Conservation (phyloP, 1,139 yeast species). For the Neolecta irregularis region DNA sequence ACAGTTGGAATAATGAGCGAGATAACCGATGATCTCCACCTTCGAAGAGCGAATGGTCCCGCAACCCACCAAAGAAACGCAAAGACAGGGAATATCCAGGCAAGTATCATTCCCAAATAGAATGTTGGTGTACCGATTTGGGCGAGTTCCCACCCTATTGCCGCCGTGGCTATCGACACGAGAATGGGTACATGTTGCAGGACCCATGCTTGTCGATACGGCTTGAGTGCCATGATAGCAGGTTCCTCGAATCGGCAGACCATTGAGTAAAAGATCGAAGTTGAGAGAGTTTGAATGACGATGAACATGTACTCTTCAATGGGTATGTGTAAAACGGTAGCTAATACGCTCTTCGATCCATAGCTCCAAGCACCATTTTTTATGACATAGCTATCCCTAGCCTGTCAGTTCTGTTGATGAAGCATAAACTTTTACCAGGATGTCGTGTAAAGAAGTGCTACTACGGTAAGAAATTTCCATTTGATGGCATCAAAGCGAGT, state of each 20-base stretch:
- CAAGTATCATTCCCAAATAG: conserved; percentile 7
- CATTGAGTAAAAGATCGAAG: conserved; percentile 6
- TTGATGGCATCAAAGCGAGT: conserved; percentile 7
- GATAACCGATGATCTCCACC: conserved; percentile 2
- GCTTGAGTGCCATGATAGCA: not conserved
- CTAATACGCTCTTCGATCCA: conserved; percentile 10
- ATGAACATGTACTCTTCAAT: conserved; percentile 10
- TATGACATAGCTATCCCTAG: conserved; percentile 11
- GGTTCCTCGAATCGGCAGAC: not conserved
- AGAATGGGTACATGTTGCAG: too few relatives aligned
- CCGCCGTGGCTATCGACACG: too few relatives aligned
- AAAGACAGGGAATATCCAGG: conserved; percentile 11
- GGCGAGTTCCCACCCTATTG: too few relatives aligned
- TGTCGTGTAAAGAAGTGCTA: conserved; percentile 11
- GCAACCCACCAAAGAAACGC: conserved; percentile 7
- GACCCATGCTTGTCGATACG: too few relatives aligned
- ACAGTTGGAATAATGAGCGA: conserved; percentile 6
- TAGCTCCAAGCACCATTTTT: conserved; percentile 10
- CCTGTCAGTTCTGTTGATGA: too few relatives aligned
- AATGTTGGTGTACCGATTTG: too few relatives aligned
- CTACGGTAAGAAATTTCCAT: conserved; percentile 6
- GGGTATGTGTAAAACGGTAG: conserved; percentile 9
- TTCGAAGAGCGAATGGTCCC: conserved; percentile 2
- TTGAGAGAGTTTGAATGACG: conserved; percentile 8
- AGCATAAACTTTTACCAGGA: too few relatives aligned